Evolutionary conservation across 2,329 filamentous ascomycete genomes (phyloP), one percentile per base, ranked within the genome.

Genomic region (Clonostachys chloroleuca): DNA sequence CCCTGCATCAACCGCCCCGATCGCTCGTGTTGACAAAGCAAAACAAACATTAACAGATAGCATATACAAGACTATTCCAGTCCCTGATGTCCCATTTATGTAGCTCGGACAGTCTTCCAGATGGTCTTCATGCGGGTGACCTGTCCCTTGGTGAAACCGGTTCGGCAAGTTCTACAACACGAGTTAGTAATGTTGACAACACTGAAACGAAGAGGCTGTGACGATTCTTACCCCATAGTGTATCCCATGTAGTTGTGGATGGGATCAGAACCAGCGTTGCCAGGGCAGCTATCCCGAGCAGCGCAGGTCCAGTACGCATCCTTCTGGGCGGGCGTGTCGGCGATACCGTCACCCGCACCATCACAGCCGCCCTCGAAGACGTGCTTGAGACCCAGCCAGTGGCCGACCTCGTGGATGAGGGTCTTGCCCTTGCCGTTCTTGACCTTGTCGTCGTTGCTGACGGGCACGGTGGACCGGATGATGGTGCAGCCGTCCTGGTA

Each of bases 161-260:
- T 39, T 18, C 36, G 17, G 36, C 36, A 39, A 12, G 36, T n/a
- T n/a, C 36, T 39, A 14, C 7, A 39, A 5, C 36, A 39, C 36
- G 12, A 39, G 36, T 39, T 18, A 39, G 36, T 39, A 39, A 30
- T 8, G 9, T 39, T 39, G 7, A 39, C 13, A 39, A n/a, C 36
- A 39, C 36, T 8, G 14, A 39, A 39, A 18, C 14, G 10, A 39
- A 39, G 36, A 39, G 12, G 10, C 7, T 4, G 7, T n/a, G 36
- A 6, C 1, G 10, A 10, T 39, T 54, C 66, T 59, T 54, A 69
- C 67, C 76, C 72, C 46, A 65, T 58, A 20, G 65, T 69, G 54
- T 67, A 67, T 50, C 66, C 64, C 65, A 69, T 69, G 49, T 62
- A 67, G 55, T 69, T 68, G 49, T 62, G 58, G 46, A 69, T 64